Base-by-base conservation (phyloP, 192 early-diverging fungal species). In the Entophlyctis helioformis region DNA sequence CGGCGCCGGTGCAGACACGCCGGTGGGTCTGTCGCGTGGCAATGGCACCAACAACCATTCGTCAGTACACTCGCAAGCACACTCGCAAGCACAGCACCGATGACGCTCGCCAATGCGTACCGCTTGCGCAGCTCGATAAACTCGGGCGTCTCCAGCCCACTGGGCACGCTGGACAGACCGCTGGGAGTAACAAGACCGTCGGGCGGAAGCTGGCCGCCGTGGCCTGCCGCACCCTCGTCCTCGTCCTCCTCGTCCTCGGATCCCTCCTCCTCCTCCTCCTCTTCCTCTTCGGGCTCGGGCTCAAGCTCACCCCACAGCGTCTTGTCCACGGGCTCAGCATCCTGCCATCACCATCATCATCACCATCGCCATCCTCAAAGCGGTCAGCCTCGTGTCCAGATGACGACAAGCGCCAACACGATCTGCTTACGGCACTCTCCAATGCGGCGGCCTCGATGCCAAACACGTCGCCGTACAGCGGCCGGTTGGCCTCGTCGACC, bases 401-500 rank as follows among this genome's bases (percentile, higher is more conserved):
- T n/a, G n/a, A n/a, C n/a, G n/a, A n/a, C n/a, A n/a, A n/a, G n/a
- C n/a, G n/a, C n/a, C n/a, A n/a, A n/a, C n/a, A n/a, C n/a, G n/a
- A n/a, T n/a, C n/a, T n/a, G n/a, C n/a, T n/a, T n/a, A n/a, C n/a
- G n/a, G n/a, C n/a, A n/a, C n/a, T n/a, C n/a, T n/a, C n/a, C n/a
- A n/a, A n/a, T n/a, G n/a, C n/a, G n/a, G n/a, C n/a, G 0, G 19
- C 80, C 62, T 69, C 46, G 0, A 72, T 70, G 4, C 86, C 86
- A 74, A 92, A 96, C 9, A 98, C 92, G 60, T 98, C 89, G 7
- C 95, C 95, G 50, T 91, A 98, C 7, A 98, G 69, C 7, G 92
- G 92, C 26, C 88, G 76, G 36, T 86, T 86, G 46, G 78, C 82
- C 63, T 84, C 70, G 51, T 75, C 72, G 8, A 69, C 66, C 8